Evolutionary conservation across 108 stramenopile species (phyloP), one percentile per base, ranked within the genome.

Genomic region (Conticribra guillardii): DNA sequence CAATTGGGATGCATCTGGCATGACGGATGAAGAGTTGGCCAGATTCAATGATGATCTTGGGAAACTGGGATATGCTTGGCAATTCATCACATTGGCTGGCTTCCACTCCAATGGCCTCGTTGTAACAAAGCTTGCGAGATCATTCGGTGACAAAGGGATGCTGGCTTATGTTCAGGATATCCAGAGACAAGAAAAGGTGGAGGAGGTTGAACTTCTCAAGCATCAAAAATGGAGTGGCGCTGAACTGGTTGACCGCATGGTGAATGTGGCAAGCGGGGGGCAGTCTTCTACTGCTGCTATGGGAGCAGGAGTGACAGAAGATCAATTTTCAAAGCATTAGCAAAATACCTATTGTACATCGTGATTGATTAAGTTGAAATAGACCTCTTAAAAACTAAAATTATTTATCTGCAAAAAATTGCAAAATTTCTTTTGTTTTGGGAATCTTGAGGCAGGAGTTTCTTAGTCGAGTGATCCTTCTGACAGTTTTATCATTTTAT

Each of bases 161-260:
- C 83, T 96, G 29, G 94, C 95, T 24, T 98, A 96, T 63, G 96
- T 97, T n/a, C 86, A 94, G 73, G 89, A 83, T 54, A 87, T 98
- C 65, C 97, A 98, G 82, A 71, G 95, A 27, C 69, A 91, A 74
- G 97, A 98, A 73, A 87, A 95, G 24, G 79, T 71, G 2, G 79
- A 91, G 53, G 73, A 95, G 64, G 96, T 97, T 37, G 94, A 96
- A 69, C 64, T 97, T 14, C 71, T 98, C 41, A 97, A 86, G 14
- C 97, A 98, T 74, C 97, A 98, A 81, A 89, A 85, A 67, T 98
- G 97, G 97, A 89, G 87, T 27, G 97, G 97, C 16, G 97, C 97
- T 5, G 96, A 97, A 71, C 90, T 98, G 30, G 84, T 98, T 26
- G 97, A 98, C 82, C 82, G 82, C 27, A 90, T 92, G 95, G 87